Conservation (phyloP, 805 yeast species). For the Metschnikowia lochheadii region DNA sequence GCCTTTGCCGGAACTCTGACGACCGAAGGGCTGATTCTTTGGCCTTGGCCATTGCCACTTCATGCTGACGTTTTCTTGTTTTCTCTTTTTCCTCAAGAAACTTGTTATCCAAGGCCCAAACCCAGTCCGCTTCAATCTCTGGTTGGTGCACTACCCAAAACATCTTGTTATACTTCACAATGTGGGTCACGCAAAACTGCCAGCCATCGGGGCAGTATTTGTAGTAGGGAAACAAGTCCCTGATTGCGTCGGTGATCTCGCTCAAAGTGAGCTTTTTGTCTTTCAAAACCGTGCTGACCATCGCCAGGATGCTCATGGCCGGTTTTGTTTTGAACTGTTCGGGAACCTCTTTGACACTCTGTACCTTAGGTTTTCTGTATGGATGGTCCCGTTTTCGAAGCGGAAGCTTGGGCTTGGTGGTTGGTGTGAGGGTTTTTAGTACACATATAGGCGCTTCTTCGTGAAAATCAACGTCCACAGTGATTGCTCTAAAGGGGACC, state of each 20-base stretch:
- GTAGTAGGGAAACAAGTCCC: constrained; percentile 86
- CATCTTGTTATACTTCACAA: constrained; percentile 78
- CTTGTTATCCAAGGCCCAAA: constrained; percentile 88
- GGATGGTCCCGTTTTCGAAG: constrained; percentile 33
- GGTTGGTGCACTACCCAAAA: constrained; percentile 69
- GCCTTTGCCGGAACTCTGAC: constrained; percentile 49
- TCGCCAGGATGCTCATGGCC: constrained; percentile 68
- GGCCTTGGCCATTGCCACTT: constrained; percentile 57
- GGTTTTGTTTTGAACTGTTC: constrained; percentile 85
- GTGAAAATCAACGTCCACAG: constrained; percentile 18
- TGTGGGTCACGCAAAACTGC: constrained; percentile 93
- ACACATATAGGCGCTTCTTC: constrained; percentile 28
- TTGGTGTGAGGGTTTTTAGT: constrained; percentile 29
- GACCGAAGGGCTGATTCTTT: constrained; percentile 51
- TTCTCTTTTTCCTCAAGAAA: constrained; percentile 79
- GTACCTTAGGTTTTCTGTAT: constrained; percentile 48
- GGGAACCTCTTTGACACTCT: constrained; percentile 82
- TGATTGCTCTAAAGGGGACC: constrained; percentile 26
- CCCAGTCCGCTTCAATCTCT: constrained; percentile 77
- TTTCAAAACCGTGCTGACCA: constrained; percentile 75
- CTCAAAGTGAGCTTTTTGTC: constrained; percentile 50
- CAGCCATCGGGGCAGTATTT: constrained; percentile 95
- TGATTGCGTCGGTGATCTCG: constrained; percentile 83
- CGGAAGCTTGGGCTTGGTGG: constrained; percentile 32
- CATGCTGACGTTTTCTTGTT: constrained; percentile 54